These are phyloP conservation scores for Mycena filopes DNA, from an alignment of 768 basidiomycete genomes.

Conservation along the genomic window DNA sequence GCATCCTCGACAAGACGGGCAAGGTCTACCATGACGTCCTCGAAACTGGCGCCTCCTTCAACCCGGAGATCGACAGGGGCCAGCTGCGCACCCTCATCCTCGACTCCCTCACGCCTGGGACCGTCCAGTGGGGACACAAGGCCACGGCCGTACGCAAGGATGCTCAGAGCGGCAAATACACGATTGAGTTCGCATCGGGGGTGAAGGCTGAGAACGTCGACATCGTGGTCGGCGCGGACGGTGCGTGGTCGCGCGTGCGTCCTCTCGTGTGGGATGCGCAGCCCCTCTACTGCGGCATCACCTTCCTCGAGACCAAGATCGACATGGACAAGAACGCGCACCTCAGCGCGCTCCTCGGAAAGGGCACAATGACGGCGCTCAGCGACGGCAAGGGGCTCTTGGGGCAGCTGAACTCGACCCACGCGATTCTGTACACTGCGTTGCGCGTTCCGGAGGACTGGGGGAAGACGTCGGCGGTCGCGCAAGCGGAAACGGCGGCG, in stretches of 20 bases:
- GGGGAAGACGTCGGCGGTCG: slow-evolving; percentile 17
- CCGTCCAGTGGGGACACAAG: slow-evolving; percentile 27
- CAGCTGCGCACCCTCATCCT: slow-evolving; percentile 34
- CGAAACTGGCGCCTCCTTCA: slow-evolving; percentile 8
- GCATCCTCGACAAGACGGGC: slow-evolving; percentile 2
- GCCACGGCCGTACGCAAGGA: slow-evolving; percentile 10
- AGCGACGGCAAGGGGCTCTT: slow-evolving; percentile 40
- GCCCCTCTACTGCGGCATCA: slow-evolving; percentile 42
- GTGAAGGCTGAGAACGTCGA: background rate
- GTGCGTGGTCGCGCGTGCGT: slow-evolving; percentile 44
- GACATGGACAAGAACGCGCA: slow-evolving; percentile 29
- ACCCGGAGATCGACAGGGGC: slow-evolving; percentile 31
- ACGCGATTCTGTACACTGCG: slow-evolving; percentile 37
- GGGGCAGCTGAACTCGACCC: slow-evolving; percentile 45
- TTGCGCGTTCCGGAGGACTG: slow-evolving; percentile 23
- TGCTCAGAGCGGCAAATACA: background rate
- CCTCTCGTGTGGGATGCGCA: slow-evolving; percentile 37
- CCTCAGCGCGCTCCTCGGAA: slow-evolving; percentile 33
- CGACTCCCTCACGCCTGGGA: slow-evolving; percentile 33
- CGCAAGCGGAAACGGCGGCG: slow-evolving; percentile 5
- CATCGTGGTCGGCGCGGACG: slow-evolving; percentile 23
- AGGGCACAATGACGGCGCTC: slow-evolving; percentile 38
- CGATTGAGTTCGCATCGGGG: slow-evolving; percentile 38
- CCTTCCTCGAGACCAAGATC: slow-evolving; percentile 25
- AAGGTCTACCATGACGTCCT: too few species aligned